Evolutionary conservation across 495 filamentous ascomycete species (phyloP), one percentile per base, ranked within the genome.

Genomic region (Penicillium nucicola): DNA sequence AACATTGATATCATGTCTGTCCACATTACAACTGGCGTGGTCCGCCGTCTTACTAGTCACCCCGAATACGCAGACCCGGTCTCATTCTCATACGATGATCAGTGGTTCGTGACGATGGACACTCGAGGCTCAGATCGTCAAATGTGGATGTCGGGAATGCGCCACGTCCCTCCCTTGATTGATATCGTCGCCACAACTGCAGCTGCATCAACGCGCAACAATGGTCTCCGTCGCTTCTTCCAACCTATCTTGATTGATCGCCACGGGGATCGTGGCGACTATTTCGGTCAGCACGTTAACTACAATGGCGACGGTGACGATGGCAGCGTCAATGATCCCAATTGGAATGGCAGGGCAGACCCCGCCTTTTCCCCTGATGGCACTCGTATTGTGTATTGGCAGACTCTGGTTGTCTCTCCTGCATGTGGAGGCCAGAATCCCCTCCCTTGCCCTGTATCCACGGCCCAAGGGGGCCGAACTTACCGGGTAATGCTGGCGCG

Each of bases 11-110:
- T 65, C 0, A 59, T 61, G 23, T 58, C 55, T 3, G 58, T 57
- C 0, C 41, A 65, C 25, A 31, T 61, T 4, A 46, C 44, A 4
- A 65, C 58, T 28, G 62, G 58, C 4, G 38, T 18, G 3, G 58
- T 65, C 4, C 53, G 55, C 17, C 62, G 62, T 8, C 40, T 61
- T 9, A 65, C 62, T 2, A 58, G 53, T 17, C 55, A 59, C 30
- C 58, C 62, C 10, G 62, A 55, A 34, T 65, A 65, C 42, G 50
- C 48, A 6, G 62, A 65, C 33, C 62, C 62, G 0, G 50, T 65
- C n/a, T 50, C 43, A 15, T 48, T 59, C 14, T 65, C 58, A 1
- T 42, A 39, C 12, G 62, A 65, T 23, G 50, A 54, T 25, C 20
- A 48, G 4, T 65, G 58, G 55, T 47, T 55, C 13, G 58, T 61